Evolutionary conservation across 2,329 filamentous ascomycete species (phyloP).

Genomic region (Leptodontidium sp.): DNA sequence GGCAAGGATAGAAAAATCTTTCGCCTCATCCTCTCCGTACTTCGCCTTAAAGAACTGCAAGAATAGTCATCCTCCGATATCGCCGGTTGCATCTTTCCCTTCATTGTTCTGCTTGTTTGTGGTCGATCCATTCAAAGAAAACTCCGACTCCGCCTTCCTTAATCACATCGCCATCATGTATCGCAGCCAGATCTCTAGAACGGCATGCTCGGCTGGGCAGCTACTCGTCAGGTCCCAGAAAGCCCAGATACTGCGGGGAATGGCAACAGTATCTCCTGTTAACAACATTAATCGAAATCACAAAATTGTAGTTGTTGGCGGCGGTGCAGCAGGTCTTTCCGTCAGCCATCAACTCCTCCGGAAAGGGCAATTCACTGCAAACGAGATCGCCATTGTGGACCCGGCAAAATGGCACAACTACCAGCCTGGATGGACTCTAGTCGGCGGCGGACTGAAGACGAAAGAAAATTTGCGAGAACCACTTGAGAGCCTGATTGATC

Average conservation of each 20-base stretch:
- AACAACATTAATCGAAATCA: slow-evolving; percentile 56
- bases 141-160: background rate
- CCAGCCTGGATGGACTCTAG: slow-evolving; percentile 75
- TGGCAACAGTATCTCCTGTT: slow-evolving; percentile 47
- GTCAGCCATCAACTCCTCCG: slow-evolving; percentile 74
- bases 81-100: background rate
- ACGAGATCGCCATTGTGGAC: slow-evolving; percentile 72
- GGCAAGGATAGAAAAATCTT: background rate
- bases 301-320: slow-evolving; percentile 72
- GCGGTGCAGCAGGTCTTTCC: slow-evolving; percentile 69
- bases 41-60: background rate
- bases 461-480: slow-evolving; percentile 64
- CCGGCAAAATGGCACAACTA: slow-evolving; percentile 71
- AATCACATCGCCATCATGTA: slow-evolving; percentile 13
- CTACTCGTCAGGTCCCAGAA: background rate
- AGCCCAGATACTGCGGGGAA: slow-evolving; percentile 2
- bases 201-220: slow-evolving; percentile 3
- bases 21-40: background rate
- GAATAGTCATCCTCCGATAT: background rate
- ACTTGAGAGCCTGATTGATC: slow-evolving; percentile 6
- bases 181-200: background rate
- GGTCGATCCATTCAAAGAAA: background rate
- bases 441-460: slow-evolving; percentile 70
- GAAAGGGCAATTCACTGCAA: slow-evolving; percentile 60
- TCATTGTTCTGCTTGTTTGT: background rate